Evolutionary conservation across 495 filamentous ascomycete species (phyloP), one percentile per base, ranked within the genome.

Genomic region (Darksidea phi): DNA sequence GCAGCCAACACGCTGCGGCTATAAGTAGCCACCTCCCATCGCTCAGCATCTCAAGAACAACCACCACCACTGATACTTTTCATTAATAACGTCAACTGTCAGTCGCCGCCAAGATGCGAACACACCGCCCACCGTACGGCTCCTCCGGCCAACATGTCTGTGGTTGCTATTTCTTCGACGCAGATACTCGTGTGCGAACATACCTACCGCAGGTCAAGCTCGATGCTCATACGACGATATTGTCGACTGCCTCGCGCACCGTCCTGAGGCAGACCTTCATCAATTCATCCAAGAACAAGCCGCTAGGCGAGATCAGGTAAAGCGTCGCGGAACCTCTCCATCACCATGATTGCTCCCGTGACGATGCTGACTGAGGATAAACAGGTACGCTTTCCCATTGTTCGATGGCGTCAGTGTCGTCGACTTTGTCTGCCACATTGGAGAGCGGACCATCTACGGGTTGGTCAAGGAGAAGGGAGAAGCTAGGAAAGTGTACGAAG

Each of bases 391-490:
- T 0, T 89, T 89, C 62, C 87, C 87, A 0, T 76, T 89, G 6
- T 87, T 85, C 64, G 82, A 87, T 66, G 84, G 84, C 18, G 80
- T 86, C 0, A 83, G 82, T 17, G 81, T 89, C 4, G 83, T 85
- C 18, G 76, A 74, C 26, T 89, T 89, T 57, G 77, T 74, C 1
- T 85, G 82, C 65, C 75, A 74, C 12, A 73, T 89, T 51, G 76
- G 74, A 37, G 73, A 78, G 23, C 73, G 73, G 10, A 67, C 71
- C 6, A 80, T 89, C 25, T 72, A 67, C 1, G 83, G 87, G n/a
- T 59, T 84, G 5, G 84, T 89, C 34, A 84, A 88, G 67, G 79
- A 87, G 62, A 82, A 81, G 55, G 70, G 69, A 15, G 70, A 83
- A 58, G 86, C 87, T 3, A 77, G 76, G 21, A 59, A 75, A 24